Evolutionary conservation across 2,329 filamentous ascomycete species (phyloP).

Genomic region (Ophiostoma pallidulum): DNA sequence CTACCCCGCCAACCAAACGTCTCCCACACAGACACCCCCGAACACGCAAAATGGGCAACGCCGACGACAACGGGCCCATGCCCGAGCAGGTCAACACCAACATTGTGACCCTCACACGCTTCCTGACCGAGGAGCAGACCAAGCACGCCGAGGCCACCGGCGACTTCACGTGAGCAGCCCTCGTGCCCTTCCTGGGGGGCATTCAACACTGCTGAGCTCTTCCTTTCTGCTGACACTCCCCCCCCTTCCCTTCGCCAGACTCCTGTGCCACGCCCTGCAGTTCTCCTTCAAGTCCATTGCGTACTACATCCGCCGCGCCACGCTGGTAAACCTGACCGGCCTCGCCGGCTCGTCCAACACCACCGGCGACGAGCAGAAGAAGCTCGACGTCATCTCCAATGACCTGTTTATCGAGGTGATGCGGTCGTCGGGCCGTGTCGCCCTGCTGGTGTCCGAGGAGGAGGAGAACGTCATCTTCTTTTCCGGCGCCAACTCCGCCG

Average conservation of each 20-base stretch:
- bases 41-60: slow-evolving; percentile 19
- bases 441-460: slow-evolving; percentile 92
- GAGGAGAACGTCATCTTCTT: slow-evolving; percentile 91
- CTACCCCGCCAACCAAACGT: neutral
- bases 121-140: slow-evolving; percentile 89
- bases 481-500: slow-evolving; percentile 33
- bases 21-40: slow-evolving; percentile 4
- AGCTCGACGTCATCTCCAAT: slow-evolving; percentile 97
- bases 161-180: slow-evolving; percentile 80
- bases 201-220: slow-evolving; percentile 37
- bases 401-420: slow-evolving; percentile 95
- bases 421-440: slow-evolving; percentile 83
- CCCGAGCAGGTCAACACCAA: slow-evolving; percentile 86
- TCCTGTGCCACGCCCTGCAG: slow-evolving; percentile 94
- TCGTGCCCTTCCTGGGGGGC: neutral
- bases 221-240: neutral
- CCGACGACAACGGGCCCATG: slow-evolving; percentile 35
- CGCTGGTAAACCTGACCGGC: slow-evolving; percentile 89
- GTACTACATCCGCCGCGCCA: slow-evolving; percentile 96
- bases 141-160: slow-evolving; percentile 93
- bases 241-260: slow-evolving; percentile 38
- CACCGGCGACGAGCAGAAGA: slow-evolving; percentile 98
- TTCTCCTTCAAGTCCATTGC: slow-evolving; percentile 99
- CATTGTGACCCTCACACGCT: slow-evolving; percentile 90
- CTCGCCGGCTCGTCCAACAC: slow-evolving; percentile 90